Evolutionary conservation across 176 grass and related monocot species (phyloP).

Genomic region (Saccharum spontaneum): DNA sequence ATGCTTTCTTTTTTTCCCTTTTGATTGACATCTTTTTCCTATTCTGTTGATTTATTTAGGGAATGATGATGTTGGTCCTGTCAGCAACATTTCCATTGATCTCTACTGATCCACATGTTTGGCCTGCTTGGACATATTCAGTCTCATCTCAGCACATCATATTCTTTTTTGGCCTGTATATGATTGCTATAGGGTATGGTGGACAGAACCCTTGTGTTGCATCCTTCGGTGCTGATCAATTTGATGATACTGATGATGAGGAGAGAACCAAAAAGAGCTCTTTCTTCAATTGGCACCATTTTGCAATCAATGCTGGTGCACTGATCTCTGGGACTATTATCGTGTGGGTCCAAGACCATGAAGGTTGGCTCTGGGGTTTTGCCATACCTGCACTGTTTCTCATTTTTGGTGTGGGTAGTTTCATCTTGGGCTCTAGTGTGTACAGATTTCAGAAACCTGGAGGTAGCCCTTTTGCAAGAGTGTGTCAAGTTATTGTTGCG

Average conservation of each 20-base stretch:
- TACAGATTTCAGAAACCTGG: constrained; percentile 90
- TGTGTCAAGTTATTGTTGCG: constrained; percentile 65
- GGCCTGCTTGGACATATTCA: constrained; percentile 45
- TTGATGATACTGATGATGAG: constrained; percentile 70
- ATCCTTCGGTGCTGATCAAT: constrained; percentile 85
- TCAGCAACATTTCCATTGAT: constrained; percentile 53
- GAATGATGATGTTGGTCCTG: constrained; percentile 67
- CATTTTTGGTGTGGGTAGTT: constrained; percentile 51
- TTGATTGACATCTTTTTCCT: not conserved
- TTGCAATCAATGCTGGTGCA: constrained; percentile 67
- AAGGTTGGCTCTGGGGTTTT: constrained; percentile 76
- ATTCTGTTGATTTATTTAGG: constrained; percentile 35
- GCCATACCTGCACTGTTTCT: constrained; percentile 60
- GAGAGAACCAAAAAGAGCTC: constrained; percentile 70
- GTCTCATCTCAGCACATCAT: constrained; percentile 46
- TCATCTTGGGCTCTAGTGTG: constrained; percentile 60
- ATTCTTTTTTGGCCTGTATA: constrained; percentile 72
- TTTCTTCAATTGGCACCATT: constrained; percentile 81
- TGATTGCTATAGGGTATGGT: constrained; percentile 74
- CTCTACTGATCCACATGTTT: constrained; percentile 31
- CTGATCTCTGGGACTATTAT: constrained; percentile 65
- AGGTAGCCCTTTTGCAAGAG: constrained; percentile 70
- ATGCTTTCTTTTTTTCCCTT: not conserved
- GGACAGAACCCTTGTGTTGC: constrained; percentile 67
- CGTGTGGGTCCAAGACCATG: constrained; percentile 77